phyloP scores from a whole-genome alignment of 129 eudicot species.

The Centrapalus pauciflorus region DNA sequence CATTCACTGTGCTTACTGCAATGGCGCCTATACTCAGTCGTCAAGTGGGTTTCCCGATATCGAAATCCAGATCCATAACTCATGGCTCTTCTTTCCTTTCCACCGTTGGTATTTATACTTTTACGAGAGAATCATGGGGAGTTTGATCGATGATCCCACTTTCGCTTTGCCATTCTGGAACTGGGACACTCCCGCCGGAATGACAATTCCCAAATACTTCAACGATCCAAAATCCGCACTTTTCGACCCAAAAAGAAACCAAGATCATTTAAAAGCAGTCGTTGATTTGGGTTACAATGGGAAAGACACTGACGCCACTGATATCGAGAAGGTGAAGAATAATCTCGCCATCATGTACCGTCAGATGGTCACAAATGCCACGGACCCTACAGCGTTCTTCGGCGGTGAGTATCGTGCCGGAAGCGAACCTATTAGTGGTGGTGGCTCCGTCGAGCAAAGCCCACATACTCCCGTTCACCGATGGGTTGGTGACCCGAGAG shows the following conservation, averaged over 20 bases:
- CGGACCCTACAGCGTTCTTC: slow-evolving; percentile 22
- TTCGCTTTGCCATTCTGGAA: slow-evolving; percentile 55
- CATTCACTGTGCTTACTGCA: slow-evolving; percentile 56
- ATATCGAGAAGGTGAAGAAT: slow-evolving; percentile 13
- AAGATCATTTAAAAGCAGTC: slow-evolving; percentile 15
- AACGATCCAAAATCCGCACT: slow-evolving; percentile 14
- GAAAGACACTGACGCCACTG: not conserved
- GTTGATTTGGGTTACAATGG: slow-evolving; percentile 30
- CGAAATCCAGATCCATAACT: slow-evolving; percentile 42
- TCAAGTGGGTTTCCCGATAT: slow-evolving; percentile 43
- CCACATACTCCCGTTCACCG: slow-evolving; percentile 37
- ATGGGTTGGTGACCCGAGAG: slow-evolving; percentile 39
- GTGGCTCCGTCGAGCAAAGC: slow-evolving; percentile 34
- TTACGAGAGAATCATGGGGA: slow-evolving; percentile 42
- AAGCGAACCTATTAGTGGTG: slow-evolving; percentile 7
- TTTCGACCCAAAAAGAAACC: slow-evolving; percentile 43
- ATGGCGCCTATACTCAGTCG: slow-evolving; percentile 37
- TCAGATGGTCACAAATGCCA: slow-evolving; percentile 37
- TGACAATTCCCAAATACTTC: slow-evolving; percentile 39
- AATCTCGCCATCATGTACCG: slow-evolving; percentile 37
- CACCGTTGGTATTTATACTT: slow-evolving; percentile 55
- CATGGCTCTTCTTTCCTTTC: slow-evolving; percentile 55
- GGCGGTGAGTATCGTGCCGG: slow-evolving; percentile 41
- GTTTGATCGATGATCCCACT: slow-evolving; percentile 42
- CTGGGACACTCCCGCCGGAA: slow-evolving; percentile 46